phyloP scores from a whole-genome alignment of 1,139 yeast species.

The Barnettozyma hawaiiensis region DNA sequence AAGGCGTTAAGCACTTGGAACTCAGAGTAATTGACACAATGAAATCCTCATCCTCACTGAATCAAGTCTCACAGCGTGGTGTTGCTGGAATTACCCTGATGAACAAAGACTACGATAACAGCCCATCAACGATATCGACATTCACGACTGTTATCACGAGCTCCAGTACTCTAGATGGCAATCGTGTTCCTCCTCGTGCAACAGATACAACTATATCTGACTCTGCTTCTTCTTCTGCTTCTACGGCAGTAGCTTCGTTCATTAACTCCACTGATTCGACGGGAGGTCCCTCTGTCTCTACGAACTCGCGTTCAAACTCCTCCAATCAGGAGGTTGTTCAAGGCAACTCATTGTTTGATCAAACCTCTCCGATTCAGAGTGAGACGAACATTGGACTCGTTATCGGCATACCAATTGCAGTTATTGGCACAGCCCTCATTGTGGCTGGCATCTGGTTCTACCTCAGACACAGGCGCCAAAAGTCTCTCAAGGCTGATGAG shows the following conservation, averaged over 20 bases:
- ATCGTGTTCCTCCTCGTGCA: not conserved
- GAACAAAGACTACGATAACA: conserved; percentile 1
- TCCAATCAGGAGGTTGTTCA: conserved; percentile 1
- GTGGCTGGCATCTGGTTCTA: conserved; percentile 15
- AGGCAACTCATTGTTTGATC: conserved; percentile 2
- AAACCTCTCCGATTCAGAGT: conserved; percentile 7
- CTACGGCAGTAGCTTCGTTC: not conserved
- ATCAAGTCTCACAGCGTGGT: conserved; percentile 6
- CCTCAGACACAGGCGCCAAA: conserved; percentile 10
- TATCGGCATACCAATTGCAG: conserved; percentile 24
- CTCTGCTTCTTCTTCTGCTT: too few relatives aligned
- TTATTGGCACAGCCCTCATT: conserved; percentile 14
- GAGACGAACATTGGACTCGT: conserved; percentile 19
- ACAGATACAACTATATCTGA: too few relatives aligned
- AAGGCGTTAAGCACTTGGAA: conserved; percentile 17
- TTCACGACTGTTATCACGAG: conserved; percentile 9
- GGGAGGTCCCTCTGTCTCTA: not conserved
- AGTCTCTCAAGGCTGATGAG: conserved; percentile 6
- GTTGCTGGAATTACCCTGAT: conserved; percentile 4
- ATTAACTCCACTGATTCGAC: not conserved
- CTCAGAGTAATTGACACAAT: conserved; percentile 2
- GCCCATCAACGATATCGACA: conserved; percentile 16
- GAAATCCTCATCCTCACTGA: not conserved
- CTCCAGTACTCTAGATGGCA: not conserved
- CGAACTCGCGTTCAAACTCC: not conserved